These are phyloP conservation scores for Ascochyta rabiei DNA, from an alignment of 2,329 filamentous ascomycete species.

Conservation along the genomic window DNA sequence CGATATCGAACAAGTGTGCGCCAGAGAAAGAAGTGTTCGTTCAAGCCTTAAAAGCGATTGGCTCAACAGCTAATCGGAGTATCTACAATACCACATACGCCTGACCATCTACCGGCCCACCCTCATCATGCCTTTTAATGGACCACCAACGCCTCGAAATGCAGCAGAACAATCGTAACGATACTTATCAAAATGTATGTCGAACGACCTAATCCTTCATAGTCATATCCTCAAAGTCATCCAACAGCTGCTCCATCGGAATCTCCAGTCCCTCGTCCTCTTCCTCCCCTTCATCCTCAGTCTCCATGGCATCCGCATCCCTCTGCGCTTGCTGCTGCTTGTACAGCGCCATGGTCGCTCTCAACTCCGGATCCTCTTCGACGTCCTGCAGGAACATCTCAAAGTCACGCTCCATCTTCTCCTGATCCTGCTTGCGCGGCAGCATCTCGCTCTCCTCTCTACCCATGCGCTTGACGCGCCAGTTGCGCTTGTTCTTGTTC, in stretches of 20 bases:
- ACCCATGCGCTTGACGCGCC: slow-evolving; percentile 93
- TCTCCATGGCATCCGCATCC: slow-evolving; percentile 69
- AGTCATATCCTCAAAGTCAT: slow-evolving; percentile 89
- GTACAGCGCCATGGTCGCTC: slow-evolving; percentile 84
- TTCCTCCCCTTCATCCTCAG: slow-evolving; percentile 60
- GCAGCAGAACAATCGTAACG: slow-evolving; percentile 10
- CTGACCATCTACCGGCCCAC: slow-evolving; percentile 2
- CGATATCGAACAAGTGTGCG: not conserved
- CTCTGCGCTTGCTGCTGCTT: slow-evolving; percentile 67
- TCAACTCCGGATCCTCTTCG: slow-evolving; percentile 90
- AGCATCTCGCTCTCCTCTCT: slow-evolving; percentile 87
- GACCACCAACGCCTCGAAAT: slow-evolving; percentile 24
- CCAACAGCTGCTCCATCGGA: slow-evolving; percentile 69
- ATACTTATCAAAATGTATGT: not conserved
- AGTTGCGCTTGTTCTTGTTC: slow-evolving; percentile 70
- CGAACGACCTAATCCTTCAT: slow-evolving; percentile 58
- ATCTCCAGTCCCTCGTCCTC: slow-evolving; percentile 62
- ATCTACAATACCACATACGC: slow-evolving; percentile 6
- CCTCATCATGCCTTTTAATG: slow-evolving; percentile 8
- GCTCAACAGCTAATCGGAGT: not conserved
- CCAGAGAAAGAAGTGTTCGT: not conserved
- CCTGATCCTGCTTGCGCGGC: slow-evolving; percentile 85
- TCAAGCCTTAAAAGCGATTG: not conserved
- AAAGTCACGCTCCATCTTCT: slow-evolving; percentile 89
- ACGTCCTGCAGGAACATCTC: slow-evolving; percentile 97